phyloP scores from a whole-genome alignment of 768 basidiomycete genomes.

The Lactarius trivialis region DNA sequence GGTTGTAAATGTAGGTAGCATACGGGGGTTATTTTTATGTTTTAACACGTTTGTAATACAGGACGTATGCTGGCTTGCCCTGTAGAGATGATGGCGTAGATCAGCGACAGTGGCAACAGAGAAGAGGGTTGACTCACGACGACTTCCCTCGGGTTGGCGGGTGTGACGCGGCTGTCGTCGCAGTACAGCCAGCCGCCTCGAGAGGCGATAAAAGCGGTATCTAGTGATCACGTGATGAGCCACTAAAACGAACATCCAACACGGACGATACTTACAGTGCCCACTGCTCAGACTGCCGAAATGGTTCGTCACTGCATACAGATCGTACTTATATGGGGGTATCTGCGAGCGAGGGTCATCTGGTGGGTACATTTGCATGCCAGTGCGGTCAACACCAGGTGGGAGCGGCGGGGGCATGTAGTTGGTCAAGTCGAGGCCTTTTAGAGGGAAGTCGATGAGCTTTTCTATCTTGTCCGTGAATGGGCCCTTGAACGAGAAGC shows the following conservation, averaged over 20 bases:
- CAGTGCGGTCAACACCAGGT: constrained; percentile 47
- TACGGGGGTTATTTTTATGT: constrained; percentile 10
- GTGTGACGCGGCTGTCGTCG: constrained; percentile 83
- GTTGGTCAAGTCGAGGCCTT: constrained; percentile 55
- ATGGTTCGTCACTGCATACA: constrained; percentile 96
- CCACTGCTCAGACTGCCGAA: constrained; percentile 91
- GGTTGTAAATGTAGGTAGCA: constrained; percentile 1
- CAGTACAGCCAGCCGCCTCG: constrained; percentile 88
- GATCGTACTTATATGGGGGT: constrained; percentile 89
- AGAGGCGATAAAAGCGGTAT: constrained; percentile 88
- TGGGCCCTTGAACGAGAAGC: constrained; percentile 84
- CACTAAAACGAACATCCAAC: neutral
- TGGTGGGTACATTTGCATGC: constrained; percentile 28
- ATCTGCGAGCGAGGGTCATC: constrained; percentile 76
- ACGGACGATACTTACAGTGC: constrained; percentile 64
- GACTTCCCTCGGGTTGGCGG: constrained; percentile 70
- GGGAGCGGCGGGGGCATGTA: constrained; percentile 82
- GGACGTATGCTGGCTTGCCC: constrained; percentile 65
- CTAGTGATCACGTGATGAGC: constrained; percentile 35
- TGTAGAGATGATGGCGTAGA: constrained; percentile 31
- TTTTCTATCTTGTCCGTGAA: constrained; percentile 98
- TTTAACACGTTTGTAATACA: constrained; percentile 64
- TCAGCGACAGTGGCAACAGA: constrained; percentile 23
- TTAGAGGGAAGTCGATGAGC: constrained; percentile 80
- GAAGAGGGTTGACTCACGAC: constrained; percentile 49